Conservation (phyloP, 495 filamentous ascomycete genomes). For the Penicillium taxi region DNA sequence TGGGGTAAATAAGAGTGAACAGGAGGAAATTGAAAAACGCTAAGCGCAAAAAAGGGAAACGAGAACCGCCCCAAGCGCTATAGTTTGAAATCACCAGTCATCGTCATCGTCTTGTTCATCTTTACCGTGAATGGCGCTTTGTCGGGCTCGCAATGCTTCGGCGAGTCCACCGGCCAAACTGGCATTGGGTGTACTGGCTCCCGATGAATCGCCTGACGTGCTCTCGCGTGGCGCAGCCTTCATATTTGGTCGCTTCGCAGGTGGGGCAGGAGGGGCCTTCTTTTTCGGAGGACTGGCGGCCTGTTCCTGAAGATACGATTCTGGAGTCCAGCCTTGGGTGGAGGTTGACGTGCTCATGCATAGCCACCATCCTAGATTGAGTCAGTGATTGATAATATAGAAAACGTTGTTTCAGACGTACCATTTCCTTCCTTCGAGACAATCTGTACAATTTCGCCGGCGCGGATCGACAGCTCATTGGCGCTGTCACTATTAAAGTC, state of each 20-base stretch:
- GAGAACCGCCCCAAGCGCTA: too few species aligned
- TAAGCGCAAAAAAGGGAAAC: conserved; percentile 20
- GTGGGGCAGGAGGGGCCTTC: conserved; percentile 72
- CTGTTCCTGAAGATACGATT: conserved; percentile 80
- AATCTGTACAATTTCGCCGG: conserved; percentile 75
- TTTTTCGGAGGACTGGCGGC: conserved; percentile 49
- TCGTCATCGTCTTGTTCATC: conserved; percentile 69
- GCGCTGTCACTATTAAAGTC: conserved; percentile 72
- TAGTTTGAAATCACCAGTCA: conserved; percentile 42
- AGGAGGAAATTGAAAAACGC: too few species aligned
- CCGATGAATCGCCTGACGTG: conserved; percentile 51
- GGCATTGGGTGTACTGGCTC: conserved; percentile 54
- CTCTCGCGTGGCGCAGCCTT: conserved; percentile 64
- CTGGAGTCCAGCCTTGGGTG: conserved; percentile 84
- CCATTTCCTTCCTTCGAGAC: conserved; percentile 86
- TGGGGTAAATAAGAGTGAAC: conserved; percentile 5
- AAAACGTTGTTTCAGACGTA: conserved; percentile 36
- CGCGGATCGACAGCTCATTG: conserved; percentile 69
- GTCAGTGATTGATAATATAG: conserved; percentile 16
- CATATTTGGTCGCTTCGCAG: conserved; percentile 71
- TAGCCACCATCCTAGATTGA: conserved; percentile 84
- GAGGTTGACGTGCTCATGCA: conserved; percentile 57
- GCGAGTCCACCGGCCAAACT: conserved; percentile 80
- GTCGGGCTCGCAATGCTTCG: conserved; percentile 67
- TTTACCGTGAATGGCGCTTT: conserved; percentile 58